These are phyloP conservation scores for Conticribra weissflogii DNA, from an alignment of 108 stramenopile genomes.

Conservation along the genomic window DNA sequence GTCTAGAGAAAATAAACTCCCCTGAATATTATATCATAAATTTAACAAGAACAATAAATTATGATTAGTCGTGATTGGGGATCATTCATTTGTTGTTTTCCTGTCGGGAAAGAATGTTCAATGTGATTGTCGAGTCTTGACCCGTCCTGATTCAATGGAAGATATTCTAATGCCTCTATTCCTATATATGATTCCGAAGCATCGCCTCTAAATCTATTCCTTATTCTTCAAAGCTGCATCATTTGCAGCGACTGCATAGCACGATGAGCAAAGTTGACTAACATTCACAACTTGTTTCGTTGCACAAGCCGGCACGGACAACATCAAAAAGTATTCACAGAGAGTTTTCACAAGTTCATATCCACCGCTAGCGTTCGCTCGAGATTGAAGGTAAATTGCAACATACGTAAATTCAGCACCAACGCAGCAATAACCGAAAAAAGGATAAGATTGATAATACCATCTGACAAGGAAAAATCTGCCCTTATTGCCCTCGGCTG, in stretches of 20 bases:
- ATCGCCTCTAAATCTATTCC: background rate
- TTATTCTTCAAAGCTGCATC: constrained; percentile 64
- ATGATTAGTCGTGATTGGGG: no score
- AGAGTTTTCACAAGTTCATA: constrained; percentile 31
- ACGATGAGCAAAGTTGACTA: constrained; percentile 79
- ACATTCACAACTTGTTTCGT: constrained; percentile 89
- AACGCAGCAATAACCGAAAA: constrained; percentile 97
- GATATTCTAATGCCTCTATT: background rate
- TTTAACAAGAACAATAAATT: no score
- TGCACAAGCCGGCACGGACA: constrained; percentile 72
- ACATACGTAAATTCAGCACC: constrained; percentile 91
- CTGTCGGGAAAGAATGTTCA: no score
- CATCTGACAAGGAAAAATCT: constrained; percentile 88
- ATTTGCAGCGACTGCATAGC: constrained; percentile 79
- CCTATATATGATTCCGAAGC: no score
- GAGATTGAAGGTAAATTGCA: constrained; percentile 55
- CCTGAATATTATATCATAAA: no score
- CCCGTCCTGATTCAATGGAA: background rate
- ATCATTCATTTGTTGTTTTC: no score
- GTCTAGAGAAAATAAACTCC: no score
- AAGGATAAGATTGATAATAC: constrained; percentile 92
- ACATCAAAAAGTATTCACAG: constrained; percentile 39
- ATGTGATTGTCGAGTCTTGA: background rate
- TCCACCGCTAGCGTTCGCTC: constrained; percentile 9
- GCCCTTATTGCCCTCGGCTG: constrained; percentile 82